Evolutionary conservation across 2,329 filamentous ascomycete genomes (phyloP), one percentile per base, ranked within the genome.

Genomic region (Pseudogymnoascus sp.): DNA sequence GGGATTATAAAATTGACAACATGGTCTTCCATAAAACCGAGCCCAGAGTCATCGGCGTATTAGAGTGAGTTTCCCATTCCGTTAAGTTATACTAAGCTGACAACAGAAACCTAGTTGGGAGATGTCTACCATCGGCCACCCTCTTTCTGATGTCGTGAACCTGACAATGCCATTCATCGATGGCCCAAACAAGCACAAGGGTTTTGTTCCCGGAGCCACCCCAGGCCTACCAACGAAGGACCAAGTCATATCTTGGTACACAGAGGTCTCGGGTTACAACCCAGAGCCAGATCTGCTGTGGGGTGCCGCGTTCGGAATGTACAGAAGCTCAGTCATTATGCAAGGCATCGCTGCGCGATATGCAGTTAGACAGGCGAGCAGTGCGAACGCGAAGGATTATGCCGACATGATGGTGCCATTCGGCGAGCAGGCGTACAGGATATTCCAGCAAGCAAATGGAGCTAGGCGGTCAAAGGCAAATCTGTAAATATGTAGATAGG

Each of bases 101-200:
- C 62, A 43, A 64, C 61, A 16, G 18, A 11, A 42, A 37, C 36
- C 37, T 18, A 85, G 83, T 77, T 97, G 93, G 93, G 95, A 97
- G 79, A 96, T 99, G 91, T 92, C 91, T 37, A 97, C 95, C 0
- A 88, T 97, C 62, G 95, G 95, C n/a, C 93, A 99, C 75, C 95
- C 95, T 1, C 83, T 97, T 21, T 93, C 90, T 5, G 95, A 99
- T 74, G 79, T 97, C 42, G 87, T 88, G 75, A 97, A 97, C 76
- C 80, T 97, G 16, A 75, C 87, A 25, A 79, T 78, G 6, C 82
- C 82, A 7, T 83, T 78, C 68, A 67, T 66, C 63, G 68, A 71
- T 66, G 66, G 74, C 71, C 66, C 77, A 72, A 75, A 62, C 75
- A 75, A 40, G 68, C 75, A 46, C 67, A 69, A 59, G 75, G 75